Evolutionary conservation across 441 rosid species (phyloP), one percentile per base, ranked within the genome.

Genomic region (Adansonia rubrostipa): DNA sequence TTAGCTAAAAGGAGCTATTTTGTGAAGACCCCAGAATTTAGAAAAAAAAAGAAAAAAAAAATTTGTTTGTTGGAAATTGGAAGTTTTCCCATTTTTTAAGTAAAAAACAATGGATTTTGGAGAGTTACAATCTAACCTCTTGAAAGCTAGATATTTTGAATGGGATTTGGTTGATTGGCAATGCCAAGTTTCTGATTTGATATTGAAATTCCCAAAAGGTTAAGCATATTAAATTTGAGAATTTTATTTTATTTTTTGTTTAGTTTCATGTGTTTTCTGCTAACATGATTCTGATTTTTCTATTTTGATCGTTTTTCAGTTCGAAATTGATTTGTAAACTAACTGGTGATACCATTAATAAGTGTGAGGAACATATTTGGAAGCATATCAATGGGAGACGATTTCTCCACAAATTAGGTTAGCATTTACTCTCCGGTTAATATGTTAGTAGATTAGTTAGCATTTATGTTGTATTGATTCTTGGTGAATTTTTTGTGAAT

Each of bases 351-450:
- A 89, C 86, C 5, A 92, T 96, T 19, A 96, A 96, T 84, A 96
- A 96, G 84, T 88, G 88, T 9, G 98, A 94, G 85, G 97, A 93
- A 80, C 99, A 96, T 79, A 91, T 93, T 45, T 96, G 97, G 98
- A 96, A 96, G 85, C 99, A 96, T 74, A 86, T 96, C 84, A 92
- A 88, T 66, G 98, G 98, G 64, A 88, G 84, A 75, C 85, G 95
- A 50, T 96, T 96, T 86, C 97, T 96, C 80, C 88, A 91, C 86
- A 93, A 85, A 84, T 85, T 96, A 82, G 98, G 99, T 96, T 57
- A 24, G 90, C 81, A 15, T 68, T 57, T 64, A 7, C 13, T 19
- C 42, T 75, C 11, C 0, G 22, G 10, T 62, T 56, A 3, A 36
- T 71, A n/a, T 2, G 13, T 64, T 33, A 4, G 44, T 75, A 33